These are phyloP conservation scores for Colletotrichum nymphaeae DNA, from an alignment of 2,329 filamentous ascomycete species.

Conservation along the genomic window DNA sequence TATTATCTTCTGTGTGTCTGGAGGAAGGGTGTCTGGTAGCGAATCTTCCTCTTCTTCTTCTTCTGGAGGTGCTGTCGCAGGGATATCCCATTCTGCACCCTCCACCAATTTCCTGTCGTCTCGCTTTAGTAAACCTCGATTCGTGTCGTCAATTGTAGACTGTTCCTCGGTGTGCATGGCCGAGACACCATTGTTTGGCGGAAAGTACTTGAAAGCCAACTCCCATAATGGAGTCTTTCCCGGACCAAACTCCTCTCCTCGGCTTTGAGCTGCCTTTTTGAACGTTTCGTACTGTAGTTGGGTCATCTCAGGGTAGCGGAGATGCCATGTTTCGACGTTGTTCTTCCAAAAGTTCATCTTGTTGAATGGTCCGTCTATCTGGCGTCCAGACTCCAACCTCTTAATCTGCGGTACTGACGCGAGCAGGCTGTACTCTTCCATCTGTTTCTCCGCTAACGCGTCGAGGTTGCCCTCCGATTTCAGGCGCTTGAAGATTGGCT, in stretches of 20 bases:
- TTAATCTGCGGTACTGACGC: constrained; percentile 61
- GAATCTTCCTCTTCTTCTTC: constrained; percentile 40
- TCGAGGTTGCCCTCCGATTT: constrained; percentile 61
- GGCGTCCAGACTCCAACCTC: constrained; percentile 62
- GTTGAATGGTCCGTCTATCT: constrained; percentile 67
- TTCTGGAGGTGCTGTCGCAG: constrained; percentile 38
- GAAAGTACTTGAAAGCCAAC: constrained; percentile 69
- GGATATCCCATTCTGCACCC: constrained; percentile 41
- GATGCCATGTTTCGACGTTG: constrained; percentile 67
- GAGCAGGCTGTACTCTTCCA: constrained; percentile 59
- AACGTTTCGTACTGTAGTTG: constrained; percentile 69
- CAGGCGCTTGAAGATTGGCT: constrained; percentile 66
- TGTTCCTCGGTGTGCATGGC: constrained; percentile 26
- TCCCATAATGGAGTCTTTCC: constrained; percentile 64
- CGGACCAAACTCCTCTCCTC: constrained; percentile 65
- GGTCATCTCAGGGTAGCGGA: constrained; percentile 73
- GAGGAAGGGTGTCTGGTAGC: constrained; percentile 50
- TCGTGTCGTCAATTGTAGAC: constrained; percentile 22
- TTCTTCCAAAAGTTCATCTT: constrained; percentile 69
- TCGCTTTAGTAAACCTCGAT: constrained; percentile 38
- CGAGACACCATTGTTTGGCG: constrained; percentile 49
- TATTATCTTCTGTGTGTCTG: constrained; percentile 47
- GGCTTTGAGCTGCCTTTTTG: constrained; percentile 59
- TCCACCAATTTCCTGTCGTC: constrained; percentile 41
- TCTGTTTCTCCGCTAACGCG: constrained; percentile 45